Conservation (phyloP, 495 filamentous ascomycete species). For the Penicillium herquei region DNA sequence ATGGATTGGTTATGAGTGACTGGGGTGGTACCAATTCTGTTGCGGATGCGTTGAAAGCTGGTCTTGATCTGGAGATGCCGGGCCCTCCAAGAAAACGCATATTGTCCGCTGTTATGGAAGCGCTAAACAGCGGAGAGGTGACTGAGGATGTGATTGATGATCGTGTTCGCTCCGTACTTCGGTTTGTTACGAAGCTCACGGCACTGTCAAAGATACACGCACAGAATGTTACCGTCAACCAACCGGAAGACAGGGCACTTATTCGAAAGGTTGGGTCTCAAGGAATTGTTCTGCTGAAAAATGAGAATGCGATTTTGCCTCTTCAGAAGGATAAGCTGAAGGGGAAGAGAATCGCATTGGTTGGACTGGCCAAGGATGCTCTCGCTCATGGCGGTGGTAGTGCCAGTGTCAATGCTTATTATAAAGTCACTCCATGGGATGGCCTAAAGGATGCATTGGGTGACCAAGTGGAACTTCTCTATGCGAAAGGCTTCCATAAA, state of each 20-base stretch:
- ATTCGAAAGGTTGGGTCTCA: neutral
- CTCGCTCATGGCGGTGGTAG: neutral
- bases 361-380: neutral
- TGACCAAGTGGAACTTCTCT: no score
- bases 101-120: no score
- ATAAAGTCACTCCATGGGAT: no score
- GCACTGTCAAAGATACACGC: no score
- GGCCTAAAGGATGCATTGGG: no score
- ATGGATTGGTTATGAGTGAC: conserved; percentile 40
- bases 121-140: no score
- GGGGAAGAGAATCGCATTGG: neutral
- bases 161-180: no score
- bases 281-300: neutral
- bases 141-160: no score
- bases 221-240: no score
- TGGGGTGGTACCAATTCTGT: conserved; percentile 59
- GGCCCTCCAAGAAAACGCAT: conserved; percentile 18
- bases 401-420: no score
- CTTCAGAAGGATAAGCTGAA: neutral
- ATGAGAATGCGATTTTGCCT: neutral
- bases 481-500: no score
- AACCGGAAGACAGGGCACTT: neutral
- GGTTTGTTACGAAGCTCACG: no score
- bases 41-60: conserved; percentile 57
- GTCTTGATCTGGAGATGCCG: conserved; percentile 71